Percentiles rank a stretch among this genome's conserved stretches.
Evolutionary conservation across 2,329 filamentous ascomycete species (phyloP).

Genomic region (Sarocladium brachiariae): DNA sequence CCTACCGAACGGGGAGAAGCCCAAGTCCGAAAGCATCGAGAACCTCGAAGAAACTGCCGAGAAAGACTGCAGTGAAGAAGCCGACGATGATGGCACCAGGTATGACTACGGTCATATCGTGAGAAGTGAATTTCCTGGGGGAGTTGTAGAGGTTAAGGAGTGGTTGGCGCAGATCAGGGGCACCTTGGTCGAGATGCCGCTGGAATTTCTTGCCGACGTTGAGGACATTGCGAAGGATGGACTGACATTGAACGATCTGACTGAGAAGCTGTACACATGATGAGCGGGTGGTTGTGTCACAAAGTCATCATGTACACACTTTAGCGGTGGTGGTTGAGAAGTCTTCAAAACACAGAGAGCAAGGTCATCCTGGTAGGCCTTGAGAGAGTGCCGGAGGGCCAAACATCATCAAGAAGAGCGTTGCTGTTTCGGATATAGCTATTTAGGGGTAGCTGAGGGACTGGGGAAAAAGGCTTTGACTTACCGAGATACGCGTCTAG

Average conservation of each 20-base stretch:
- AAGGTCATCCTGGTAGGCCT: background rate
- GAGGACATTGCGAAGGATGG: slow-evolving; percentile 83
- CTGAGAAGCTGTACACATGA: slow-evolving; percentile 64
- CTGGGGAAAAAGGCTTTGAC: no score
- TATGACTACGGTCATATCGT: slow-evolving; percentile 77
- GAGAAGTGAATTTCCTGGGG: slow-evolving; percentile 66
- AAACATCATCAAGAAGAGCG: no score
- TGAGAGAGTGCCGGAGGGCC: no score
- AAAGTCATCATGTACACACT: no score
- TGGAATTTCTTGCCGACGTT: slow-evolving; percentile 74
- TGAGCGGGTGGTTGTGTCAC: no score
- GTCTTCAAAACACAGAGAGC: no score
- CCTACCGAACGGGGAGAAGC: slow-evolving; percentile 38
- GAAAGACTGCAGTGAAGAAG: slow-evolving; percentile 45
- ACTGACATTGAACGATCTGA: slow-evolving; percentile 63
- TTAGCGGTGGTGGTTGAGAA: no score
- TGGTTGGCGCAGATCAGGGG: slow-evolving; percentile 60
- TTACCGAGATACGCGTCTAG: no score
- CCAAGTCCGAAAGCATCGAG: slow-evolving; percentile 38
- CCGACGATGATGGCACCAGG: slow-evolving; percentile 30
- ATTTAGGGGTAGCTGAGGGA: no score
- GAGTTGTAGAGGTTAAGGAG: slow-evolving; percentile 66
- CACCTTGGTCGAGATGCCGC: slow-evolving; percentile 80
- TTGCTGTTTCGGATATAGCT: no score
- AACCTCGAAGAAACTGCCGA: slow-evolving; percentile 50